Evolutionary conservation across 345 rosid genomes (phyloP), one percentile per base, ranked within the genome.

Genomic region (Melastoma malabathricum): DNA sequence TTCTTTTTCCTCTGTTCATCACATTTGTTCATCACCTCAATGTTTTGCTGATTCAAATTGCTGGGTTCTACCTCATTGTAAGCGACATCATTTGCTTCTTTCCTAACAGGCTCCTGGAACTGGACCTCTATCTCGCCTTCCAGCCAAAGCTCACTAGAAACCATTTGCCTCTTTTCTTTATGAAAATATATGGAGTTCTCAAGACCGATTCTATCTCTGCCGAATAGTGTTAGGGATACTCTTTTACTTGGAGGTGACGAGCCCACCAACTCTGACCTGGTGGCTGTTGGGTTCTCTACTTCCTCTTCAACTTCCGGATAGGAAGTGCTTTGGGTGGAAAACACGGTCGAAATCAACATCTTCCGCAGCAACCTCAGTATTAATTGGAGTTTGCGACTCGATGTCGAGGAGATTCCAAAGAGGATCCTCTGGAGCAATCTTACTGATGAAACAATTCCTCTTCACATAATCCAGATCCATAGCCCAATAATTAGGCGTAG

Each of bases 331-430:
- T 63, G 53, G 31, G 12, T 62, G 43, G 69, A 56, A 57, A 52
- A 65, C 54, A 54, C 61, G 67, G 67, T 74, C 64, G 41, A 51
- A 57, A 49, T 55, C 41, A 43, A 61, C 45, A 25, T 13, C 45
- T 57, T 49, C 54, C 31, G 34, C 50, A 19, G 74, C 31, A 47
- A 62, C 63, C 58, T 55, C 55, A 17, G 62, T 57, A 59, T 51
- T 59, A 6, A 60, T n/a, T 50, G 80, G 69, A 50, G 56, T 61
- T 51, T 70, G 78, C 47, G 62, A 55, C 10, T 66, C 61, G n/a
- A 86, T 77, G 70, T 75, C 84, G 55, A 86, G 58, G 69, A 86
- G 81, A 68, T 81, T 86, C 97, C 96, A 86, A 38, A 86, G 62
- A 69, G 75, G 79, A 54, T 81, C 84, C 55, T 67, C 73, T 6